These are phyloP conservation scores for Cenchrus fungigraminus DNA, from an alignment of 176 grass and related monocot genomes.

Conservation along the genomic window DNA sequence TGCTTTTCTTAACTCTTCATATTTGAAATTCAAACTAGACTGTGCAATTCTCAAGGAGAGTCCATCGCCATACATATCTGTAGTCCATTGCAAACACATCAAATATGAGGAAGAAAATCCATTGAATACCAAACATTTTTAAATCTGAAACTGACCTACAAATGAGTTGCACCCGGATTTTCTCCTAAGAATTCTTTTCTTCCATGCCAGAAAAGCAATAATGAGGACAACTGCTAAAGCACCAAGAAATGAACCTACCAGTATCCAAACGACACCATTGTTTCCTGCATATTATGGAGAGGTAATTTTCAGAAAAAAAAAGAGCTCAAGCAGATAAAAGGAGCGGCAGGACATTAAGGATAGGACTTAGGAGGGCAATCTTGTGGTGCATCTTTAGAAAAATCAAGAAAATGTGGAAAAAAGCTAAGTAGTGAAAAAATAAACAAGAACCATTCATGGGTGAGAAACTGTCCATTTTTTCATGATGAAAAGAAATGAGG, in stretches of 20 bases:
- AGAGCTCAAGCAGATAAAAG: not conserved
- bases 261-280: conserved; percentile 58
- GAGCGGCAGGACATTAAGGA: not conserved
- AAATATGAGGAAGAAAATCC: conserved; percentile 7
- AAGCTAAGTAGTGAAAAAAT: not conserved
- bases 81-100: conserved; percentile 5
- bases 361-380: not conserved
- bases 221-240: conserved; percentile 50
- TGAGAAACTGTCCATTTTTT: not conserved
- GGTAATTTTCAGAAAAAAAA: not conserved
- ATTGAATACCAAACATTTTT: not conserved
- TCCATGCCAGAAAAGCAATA: conserved; percentile 60
- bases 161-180: conserved; percentile 47
- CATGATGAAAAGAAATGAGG: not conserved
- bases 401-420: conserved; percentile 24
- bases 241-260: conserved; percentile 64
- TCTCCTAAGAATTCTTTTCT: conserved; percentile 44
- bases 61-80: conserved; percentile 61
- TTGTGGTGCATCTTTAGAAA: not conserved
- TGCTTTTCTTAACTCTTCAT: conserved; percentile 72
- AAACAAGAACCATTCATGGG: not conserved
- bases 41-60: conserved; percentile 58
- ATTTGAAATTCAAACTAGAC: conserved; percentile 82
- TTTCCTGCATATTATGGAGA: conserved; percentile 50
- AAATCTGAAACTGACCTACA: conserved; percentile 56